phyloP scores from a whole-genome alignment of 2,329 filamentous ascomycete species.

The Nigrospora osmanthi region DNA sequence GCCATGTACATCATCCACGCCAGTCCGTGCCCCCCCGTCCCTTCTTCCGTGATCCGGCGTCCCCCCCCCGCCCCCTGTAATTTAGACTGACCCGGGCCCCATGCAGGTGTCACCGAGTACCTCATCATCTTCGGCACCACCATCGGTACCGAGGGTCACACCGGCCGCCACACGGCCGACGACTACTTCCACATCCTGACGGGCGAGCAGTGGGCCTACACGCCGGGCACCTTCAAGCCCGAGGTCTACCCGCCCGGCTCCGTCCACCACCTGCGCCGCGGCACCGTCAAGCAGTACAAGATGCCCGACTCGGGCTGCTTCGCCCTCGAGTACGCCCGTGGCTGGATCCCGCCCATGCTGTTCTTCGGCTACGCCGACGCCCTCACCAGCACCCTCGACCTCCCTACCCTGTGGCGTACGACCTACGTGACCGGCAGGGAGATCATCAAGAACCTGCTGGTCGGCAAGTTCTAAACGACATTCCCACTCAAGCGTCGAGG shows the following conservation, averaged over 20 bases:
- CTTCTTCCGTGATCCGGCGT: constrained; percentile 3
- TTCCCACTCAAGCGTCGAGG: neutral
- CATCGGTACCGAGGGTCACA: constrained; percentile 80
- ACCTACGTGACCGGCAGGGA: constrained; percentile 63
- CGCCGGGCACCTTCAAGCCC: constrained; percentile 56
- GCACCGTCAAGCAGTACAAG: constrained; percentile 73
- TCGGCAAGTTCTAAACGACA: constrained; percentile 56
- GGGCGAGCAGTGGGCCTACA: constrained; percentile 71
- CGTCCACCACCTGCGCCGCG: constrained; percentile 65
- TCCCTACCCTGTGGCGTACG: constrained; percentile 80
- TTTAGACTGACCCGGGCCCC: neutral
- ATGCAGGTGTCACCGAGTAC: constrained; percentile 72
- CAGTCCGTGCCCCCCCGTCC: constrained; percentile 42
- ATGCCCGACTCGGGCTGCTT: constrained; percentile 68
- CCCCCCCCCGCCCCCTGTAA: neutral
- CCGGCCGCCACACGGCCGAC: constrained; percentile 81
- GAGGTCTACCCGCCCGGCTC: constrained; percentile 63
- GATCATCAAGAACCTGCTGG: constrained; percentile 66
- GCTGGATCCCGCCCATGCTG: constrained; percentile 91
- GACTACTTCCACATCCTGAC: constrained; percentile 91
- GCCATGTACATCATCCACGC: constrained; percentile 87
- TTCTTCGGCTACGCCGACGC: constrained; percentile 83
- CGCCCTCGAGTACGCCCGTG: constrained; percentile 75
- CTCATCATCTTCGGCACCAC: constrained; percentile 82
- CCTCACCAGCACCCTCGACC: constrained; percentile 72